Base-by-base conservation (phyloP, 169 alveolate genomes). In the Cardiosporidium cionae region DNA sequence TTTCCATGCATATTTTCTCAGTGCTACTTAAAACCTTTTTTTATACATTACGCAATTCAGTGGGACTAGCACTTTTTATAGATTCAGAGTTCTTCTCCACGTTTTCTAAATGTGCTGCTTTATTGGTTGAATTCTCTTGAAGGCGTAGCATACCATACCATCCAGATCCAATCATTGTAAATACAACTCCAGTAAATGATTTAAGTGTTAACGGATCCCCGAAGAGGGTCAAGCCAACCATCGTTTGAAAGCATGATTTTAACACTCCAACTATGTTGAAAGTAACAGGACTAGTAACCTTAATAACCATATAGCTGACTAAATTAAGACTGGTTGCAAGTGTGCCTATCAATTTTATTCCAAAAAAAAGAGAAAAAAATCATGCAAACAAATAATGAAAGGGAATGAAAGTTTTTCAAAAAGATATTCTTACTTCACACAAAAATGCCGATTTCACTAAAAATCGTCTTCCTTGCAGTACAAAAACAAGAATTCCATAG, bases 201-300 rank as follows among this genome's bases (percentile, higher is more conserved):
- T 76, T 36, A 22, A 32, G 70, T 9, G 75, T 70, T 54, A 73
- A 72, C 63, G 65, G 58, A 54, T 84, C 85, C 22, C 71, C 76
- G 37, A 82, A 65, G 23, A 84, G 34, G 9, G 76, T 54, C 33
- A 84, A 69, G 2, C 87, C 89, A 9, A 83, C 87, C 1, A 73
- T 69, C 16, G 85, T 75, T 70, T 84, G 89, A 22, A 83, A 78
- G 29, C 80, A 67, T 23, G 85, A 72, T 65, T 84, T 84, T 36
- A 70, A 75, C 73, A 70, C 73, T 0, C 89, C 89, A 7, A 78
- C 71, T 22, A 84, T 75, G 58, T 78, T 76, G 70, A 84, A 84
- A 32, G 89, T 65, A 36, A 84, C 63, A 9, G 83, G 78, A 1
- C 78, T 62, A 3, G 83, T 70, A 5, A 3, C 3, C 16, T n/a